Base-by-base conservation (phyloP, 345 rosid genomes). In the Abelmoschus esculentus region DNA sequence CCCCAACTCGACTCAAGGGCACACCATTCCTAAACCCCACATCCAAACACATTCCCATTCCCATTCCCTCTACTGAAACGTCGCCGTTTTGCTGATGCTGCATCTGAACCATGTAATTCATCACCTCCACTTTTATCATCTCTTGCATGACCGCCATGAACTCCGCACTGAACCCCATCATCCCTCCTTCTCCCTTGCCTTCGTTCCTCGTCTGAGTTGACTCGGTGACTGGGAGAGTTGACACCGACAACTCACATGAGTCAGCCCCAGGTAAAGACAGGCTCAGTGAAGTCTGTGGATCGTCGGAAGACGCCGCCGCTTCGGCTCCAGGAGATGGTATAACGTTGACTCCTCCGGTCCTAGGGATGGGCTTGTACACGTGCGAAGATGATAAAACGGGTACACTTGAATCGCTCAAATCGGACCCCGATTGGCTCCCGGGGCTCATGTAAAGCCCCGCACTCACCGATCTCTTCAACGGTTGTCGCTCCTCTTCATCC, bases 81-180 rank as follows among this genome's bases (percentile, higher is more conserved):
- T 69, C 76, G 8, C 79, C 75, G 8, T 75, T 74, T 56, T 77
- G 11, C 44, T 22, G 26, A 22, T 7, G 79, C 17, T 75, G 83
- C 71, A 71, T 70, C 73, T 86, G 92, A 72, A 84, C 26, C 26
- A 22, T 22, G 26, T 22, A 22, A 22, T 22, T 88, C 80, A 87
- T 89, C 77, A 93, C 97, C 75, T 93, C 98, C 71, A 68, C 80
- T 76, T 77, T 90, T 70, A 93, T 85, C 97, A 93, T 93, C 54
- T 93, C 98, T n/a, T 93, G 26, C 26, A 22, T 22, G 26, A 22
- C 26, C 26, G 26, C 26, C 26, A 22, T 22, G 26, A 22, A 22
- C 26, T 22, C 26, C 26, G 26, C 26, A 22, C 26, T 22, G 26
- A 93, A 4, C 36, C 74, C 15, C 26, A 22, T 22, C 26, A 22